Evolutionary conservation across 208 protist species (phyloP), one percentile per base, ranked within the genome.

Genomic region (Trichomonas vaginalis): DNA sequence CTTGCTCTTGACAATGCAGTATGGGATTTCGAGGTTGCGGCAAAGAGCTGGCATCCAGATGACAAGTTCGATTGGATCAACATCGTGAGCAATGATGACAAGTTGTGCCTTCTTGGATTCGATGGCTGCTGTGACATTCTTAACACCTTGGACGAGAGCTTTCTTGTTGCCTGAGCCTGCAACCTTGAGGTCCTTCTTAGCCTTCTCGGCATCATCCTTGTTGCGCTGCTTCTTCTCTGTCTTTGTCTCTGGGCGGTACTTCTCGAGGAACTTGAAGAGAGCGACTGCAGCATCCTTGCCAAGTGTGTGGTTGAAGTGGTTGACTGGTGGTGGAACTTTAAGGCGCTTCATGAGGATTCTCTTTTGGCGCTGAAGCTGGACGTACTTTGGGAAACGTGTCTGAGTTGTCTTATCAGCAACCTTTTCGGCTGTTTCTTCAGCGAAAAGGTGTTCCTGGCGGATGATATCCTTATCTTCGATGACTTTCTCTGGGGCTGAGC

Each of bases 1-100:
- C 98, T 99, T 99, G 96, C 98, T 97, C 98, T 99, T 99, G 96
- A 99, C 99, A 96, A 99, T 99, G 97, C 98, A 98, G 98, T 99
- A 99, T 70, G 99, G 99, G 95, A 99, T 98, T 95, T 99, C 98
- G 97, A 99, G 98, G 97, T 99, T 98, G 95, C 98, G 97, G 98
- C 99, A 99, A 40, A 99, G 98, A 95, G 98, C 98, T 86, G 99
- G 99, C 80, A 99, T 97, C 98, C 98, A 99, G 40, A 99, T 95
- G 95, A 99, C 99, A 37, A 99, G 97, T 97, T 99, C 99, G 96
- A 99, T 98, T 95, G 99, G 99, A 97, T 99, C 99, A 96, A 99
- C 99, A 97, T 99, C 99, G 98, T 99, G 98, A 83, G 99, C 99
- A 96, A 99, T 99, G 95, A 99, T 97, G 96, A 99, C 99, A 46